Evolutionary conservation across 2,329 filamentous ascomycete genomes (phyloP), one percentile per base, ranked within the genome.

Genomic region (Colletotrichum liriopes): DNA sequence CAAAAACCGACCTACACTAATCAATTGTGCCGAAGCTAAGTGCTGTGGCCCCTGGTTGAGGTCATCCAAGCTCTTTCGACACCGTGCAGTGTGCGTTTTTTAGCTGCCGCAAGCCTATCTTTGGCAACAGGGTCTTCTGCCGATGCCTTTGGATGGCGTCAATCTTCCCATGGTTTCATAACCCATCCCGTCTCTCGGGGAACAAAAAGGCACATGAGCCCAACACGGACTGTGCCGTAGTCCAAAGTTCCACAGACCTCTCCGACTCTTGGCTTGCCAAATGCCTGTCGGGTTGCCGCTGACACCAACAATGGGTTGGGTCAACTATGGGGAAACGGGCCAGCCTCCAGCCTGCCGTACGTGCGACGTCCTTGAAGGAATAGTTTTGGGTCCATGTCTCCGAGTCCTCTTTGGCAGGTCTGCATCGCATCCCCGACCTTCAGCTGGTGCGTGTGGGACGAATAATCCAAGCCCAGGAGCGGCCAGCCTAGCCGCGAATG

Each of bases 231-330:
- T 39, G 32, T 65, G 35, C 52, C 23, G 47, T 45, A 23, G 54
- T 59, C 65, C 59, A 64, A 60, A 49, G 65, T 69, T 58, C 32
- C 65, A 72, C 65, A 69, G 59, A 47, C 69, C 52, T 59, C 51
- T 43, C 29, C 32, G 20, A 58, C 35, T 54, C 12, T 20, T 35
- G 39, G 51, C 52, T 54, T 54, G 37, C 41, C 52, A 45, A 47
- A 29, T 45, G 26, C 49, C 55, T 41, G 39, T 39, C 29, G 65
- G 26, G n/a, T 63, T n/a, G 52, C 20, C 49, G 37, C 45, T 60
- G 58, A 63, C 58, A 51, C 29, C 59, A 37, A 54, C 43, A 45
- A n/a, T 29, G 49, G 39, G 39, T 37, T 58, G 56, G 32, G 37
- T 20, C 20, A 8, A 37, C 18, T 26, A 59, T 23, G 64, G 43